Base-by-base conservation (phyloP, 208 protist genomes). In the Leishmania gerbilli region DNA sequence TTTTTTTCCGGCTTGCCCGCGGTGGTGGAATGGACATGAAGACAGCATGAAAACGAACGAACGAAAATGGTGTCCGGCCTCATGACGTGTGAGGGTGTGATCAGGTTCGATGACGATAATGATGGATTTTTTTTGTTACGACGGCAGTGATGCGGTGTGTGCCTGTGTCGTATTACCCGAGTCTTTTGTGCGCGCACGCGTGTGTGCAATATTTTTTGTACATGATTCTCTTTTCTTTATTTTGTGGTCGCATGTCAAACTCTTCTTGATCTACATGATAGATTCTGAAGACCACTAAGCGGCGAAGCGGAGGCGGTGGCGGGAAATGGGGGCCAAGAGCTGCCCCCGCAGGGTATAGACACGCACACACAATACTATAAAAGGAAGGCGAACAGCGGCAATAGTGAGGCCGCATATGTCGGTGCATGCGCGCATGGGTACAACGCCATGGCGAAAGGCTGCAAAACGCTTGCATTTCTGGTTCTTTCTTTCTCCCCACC, bases 191-290 rank as follows among this genome's bases (percentile, higher is more conserved):
- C 45, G 40, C 34, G 21, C 21, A 2, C n/a, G 68, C 34, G 7
- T 56, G 71, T 51, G 21, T 58, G 21, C 19, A n/a, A 58, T 37
- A 0, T 15, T 68, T 27, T 68, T 19, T 40, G 34, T 17, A 40
- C 11, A 21, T 7, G 34, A 34, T 34, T 69, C 21, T 69, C 31
- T 21, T 71, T 34, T 3, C 27, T 34, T 27, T 34, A 24, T 31
- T 34, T 64, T 15, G 34, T n/a, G 40, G 24, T 40, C 31, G 8
- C 21, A 68, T 40, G 31, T 31, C 15, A 64, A 64, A 13, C 58
- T 68, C 62, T 68, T 68, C 62, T 40, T 7, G 62, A 68, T 68
- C 62, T 68, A 3, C 62, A 68, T 68, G 62, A 68, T 40, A 68
- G 62, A 68, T 68, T 37, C 15, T 40, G 31, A 68, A 68, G 62